Evolutionary conservation across 2,329 filamentous ascomycete genomes (phyloP), one percentile per base, ranked within the genome.

Genomic region (Talaromyces pinophilus): DNA sequence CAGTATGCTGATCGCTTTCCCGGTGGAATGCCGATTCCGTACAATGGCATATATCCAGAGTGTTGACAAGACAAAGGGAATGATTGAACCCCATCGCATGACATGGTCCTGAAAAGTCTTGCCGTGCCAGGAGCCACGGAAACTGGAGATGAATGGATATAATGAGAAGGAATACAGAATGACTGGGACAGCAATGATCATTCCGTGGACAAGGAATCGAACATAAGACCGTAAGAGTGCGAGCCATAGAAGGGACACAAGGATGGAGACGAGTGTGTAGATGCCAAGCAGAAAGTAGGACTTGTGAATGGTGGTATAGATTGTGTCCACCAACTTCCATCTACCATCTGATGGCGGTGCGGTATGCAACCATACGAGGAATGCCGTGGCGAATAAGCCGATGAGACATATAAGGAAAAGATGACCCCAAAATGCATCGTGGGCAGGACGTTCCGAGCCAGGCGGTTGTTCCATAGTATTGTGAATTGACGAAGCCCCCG

Each of bases 361-460:
- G 1, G 94, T 98, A 75, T 98, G 92, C 48, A 99, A 84, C 83
- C 91, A 96, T 28, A 97, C 90, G 15, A 99, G 84, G 69, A 97
- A 88, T 73, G 93, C 96, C 0, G 93, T 94, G 13, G 94, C 91
- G 73, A 98, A 87, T 74, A 98, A 86, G 46, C 90, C 90, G 55
- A 92, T 93, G 63, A 96, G 81, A 40, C 88, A 88, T 72, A 98
- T 95, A 59, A 96, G 81, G 76, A 93, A 99, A 52, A 97, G 84
- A 79, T 92, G 93, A 3, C 91, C 92, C 84, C 95, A 99, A 80
- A 98, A 96, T 5, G 89, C 84, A 77, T 99, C 95, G 76, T 98
- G 92, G 60, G 86, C 85, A 67, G 92, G 92, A 25, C 91, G 85
- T 73, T 93, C 90, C 60, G 85, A 84, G 48, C 88, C 85, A 15